These are phyloP conservation scores for Lignosus rhinocerotis DNA, from an alignment of 1,284 basidiomycete species.

Conservation along the genomic window DNA sequence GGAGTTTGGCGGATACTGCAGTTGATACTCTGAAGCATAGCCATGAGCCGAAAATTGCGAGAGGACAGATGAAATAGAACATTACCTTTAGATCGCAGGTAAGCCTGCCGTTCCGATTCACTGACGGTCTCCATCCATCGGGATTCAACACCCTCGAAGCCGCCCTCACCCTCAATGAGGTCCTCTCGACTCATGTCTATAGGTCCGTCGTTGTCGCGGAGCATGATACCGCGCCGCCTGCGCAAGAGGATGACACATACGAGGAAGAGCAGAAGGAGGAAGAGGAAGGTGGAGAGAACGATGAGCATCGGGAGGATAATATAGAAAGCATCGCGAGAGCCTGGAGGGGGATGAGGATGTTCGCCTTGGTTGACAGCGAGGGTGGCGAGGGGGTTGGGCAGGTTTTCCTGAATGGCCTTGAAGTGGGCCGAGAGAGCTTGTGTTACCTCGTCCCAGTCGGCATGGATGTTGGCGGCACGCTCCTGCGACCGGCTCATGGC, in stretches of 20 bases:
- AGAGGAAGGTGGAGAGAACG: conserved; percentile 89
- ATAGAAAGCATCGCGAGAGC: conserved; percentile 57
- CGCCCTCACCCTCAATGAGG: conserved; percentile 86
- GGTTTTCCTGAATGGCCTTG: conserved; percentile 30
- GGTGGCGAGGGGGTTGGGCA: conserved; percentile 19
- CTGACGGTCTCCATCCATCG: conserved; percentile 89
- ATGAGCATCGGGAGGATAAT: conserved; percentile 90
- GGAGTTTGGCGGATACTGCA: conserved; percentile 91
- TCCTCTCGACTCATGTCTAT: conserved; percentile 92
- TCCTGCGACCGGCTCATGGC: conserved; percentile 23
- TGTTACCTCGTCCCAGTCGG: conserved; percentile 22
- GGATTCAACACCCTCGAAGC: conserved; percentile 87
- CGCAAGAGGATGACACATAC: conserved; percentile 85
- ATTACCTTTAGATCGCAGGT: conserved; percentile 87
- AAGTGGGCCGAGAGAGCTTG: conserved; percentile 22
- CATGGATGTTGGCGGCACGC: conserved; percentile 9
- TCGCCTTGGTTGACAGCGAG: conserved; percentile 29
- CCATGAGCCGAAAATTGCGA: conserved; percentile 4
- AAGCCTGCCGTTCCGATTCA: conserved; percentile 71
- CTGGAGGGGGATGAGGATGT: conserved; percentile 18
- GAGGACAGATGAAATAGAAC: conserved; percentile 18
- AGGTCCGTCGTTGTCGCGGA: conserved; percentile 89
- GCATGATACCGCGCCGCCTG: conserved; percentile 76
- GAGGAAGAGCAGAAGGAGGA: conserved; percentile 89
- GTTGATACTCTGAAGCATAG: conserved; percentile 73